Evolutionary conservation across 2,329 filamentous ascomycete species (phyloP).

Genomic region (Albifimbria verrucaria): DNA sequence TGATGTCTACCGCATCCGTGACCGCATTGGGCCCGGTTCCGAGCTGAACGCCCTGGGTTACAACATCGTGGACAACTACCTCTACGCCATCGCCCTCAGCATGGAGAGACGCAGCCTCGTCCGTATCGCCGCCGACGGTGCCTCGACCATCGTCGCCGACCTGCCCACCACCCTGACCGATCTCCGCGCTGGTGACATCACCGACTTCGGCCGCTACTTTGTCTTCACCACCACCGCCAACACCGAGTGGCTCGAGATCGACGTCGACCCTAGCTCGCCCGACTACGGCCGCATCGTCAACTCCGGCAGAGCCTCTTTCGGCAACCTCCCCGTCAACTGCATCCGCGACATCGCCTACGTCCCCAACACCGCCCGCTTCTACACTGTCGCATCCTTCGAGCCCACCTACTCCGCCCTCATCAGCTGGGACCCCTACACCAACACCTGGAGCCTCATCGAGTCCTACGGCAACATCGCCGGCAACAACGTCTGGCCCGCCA

Average conservation of each 20-base stretch:
- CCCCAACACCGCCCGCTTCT: neutral
- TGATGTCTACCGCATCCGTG: neutral
- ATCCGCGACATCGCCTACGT: neutral
- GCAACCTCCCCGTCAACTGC: neutral
- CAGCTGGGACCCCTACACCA: neutral
- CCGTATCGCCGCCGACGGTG: neutral
- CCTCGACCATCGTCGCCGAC: neutral
- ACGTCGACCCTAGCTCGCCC: neutral
- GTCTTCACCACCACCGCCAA: neutral
- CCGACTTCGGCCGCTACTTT: neutral
- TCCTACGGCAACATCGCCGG: neutral
- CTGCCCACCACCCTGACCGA: neutral
- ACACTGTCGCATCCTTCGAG: neutral
- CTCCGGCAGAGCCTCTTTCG: neutral
- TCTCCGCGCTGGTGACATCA: neutral
- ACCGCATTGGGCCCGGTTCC: neutral
- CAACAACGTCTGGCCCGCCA: neutral
- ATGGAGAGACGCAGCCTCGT: neutral
- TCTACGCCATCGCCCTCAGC: neutral
- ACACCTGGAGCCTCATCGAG: neutral
- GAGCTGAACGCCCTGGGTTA: neutral
- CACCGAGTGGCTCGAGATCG: neutral
- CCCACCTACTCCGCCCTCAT: neutral
- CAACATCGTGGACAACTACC: neutral
- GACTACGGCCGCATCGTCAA: neutral